Evolutionary conservation across 139 green algal genomes (phyloP).

Genomic region (Haematococcus sp.): DNA sequence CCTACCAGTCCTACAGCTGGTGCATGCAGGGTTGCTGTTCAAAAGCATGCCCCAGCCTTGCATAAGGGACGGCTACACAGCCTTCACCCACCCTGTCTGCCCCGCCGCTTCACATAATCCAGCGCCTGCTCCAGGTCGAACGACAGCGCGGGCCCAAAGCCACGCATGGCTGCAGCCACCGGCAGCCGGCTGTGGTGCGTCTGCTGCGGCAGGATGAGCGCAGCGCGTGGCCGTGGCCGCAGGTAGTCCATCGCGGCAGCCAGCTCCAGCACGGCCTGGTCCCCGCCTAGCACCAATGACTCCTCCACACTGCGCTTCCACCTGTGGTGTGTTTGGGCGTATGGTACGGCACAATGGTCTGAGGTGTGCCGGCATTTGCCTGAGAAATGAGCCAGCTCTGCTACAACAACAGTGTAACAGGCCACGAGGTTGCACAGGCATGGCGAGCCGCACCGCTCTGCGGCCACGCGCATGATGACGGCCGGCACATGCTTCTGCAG

Average conservation of each 20-base stretch:
- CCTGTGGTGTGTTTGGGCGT: background rate
- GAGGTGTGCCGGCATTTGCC: too few relatives aligned
- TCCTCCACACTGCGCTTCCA: background rate
- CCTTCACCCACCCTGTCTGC: too few relatives aligned
- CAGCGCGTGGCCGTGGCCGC: background rate
- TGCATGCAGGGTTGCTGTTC: too few relatives aligned
- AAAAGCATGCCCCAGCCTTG: too few relatives aligned
- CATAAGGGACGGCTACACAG: too few relatives aligned
- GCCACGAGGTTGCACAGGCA: too few relatives aligned
- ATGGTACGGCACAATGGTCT: too few relatives aligned
- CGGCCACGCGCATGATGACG: background rate
- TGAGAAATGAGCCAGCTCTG: too few relatives aligned
- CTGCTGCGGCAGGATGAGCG: background rate
- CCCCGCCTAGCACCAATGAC: conserved; percentile 5
- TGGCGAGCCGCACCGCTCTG: conserved; percentile 8
- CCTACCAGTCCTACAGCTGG: too few relatives aligned
- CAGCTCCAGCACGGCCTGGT: conserved; percentile 7
- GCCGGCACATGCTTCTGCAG: conserved; percentile 6
- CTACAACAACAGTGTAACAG: too few relatives aligned
- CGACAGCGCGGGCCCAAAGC: background rate
- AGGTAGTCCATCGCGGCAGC: background rate
- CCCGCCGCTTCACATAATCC: background rate
- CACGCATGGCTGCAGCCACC: background rate
- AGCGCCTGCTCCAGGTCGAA: background rate
- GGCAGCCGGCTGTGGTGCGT: background rate